These are phyloP conservation scores for Melampsora americana DNA, from an alignment of 1,284 basidiomycete genomes.

Conservation along the genomic window DNA sequence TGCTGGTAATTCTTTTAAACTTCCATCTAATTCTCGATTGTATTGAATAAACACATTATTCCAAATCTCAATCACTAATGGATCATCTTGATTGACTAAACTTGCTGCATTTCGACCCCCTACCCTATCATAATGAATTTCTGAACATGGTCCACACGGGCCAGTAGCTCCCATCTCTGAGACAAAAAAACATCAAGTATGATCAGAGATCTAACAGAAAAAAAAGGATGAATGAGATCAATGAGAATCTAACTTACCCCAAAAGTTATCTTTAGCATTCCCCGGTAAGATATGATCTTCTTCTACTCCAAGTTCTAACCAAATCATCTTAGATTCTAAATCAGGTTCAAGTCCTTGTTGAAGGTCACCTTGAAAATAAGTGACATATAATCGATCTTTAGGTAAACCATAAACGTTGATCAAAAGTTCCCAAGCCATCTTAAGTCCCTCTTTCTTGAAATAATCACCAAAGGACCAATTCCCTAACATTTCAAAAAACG, in stretches of 20 bases:
- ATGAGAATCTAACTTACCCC: conserved; percentile 9
- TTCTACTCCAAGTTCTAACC: conserved; percentile 34
- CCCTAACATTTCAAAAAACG: conserved; percentile 44
- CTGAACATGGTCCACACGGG: conserved; percentile 43
- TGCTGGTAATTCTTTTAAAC: conserved; percentile 30
- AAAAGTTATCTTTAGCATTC: conserved; percentile 44
- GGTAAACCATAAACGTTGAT: conserved; percentile 29
- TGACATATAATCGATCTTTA: conserved; percentile 39
- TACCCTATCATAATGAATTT: conserved; percentile 44
- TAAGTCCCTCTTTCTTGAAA: conserved; percentile 33
- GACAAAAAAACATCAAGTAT: not conserved
- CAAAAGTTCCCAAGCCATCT: conserved; percentile 33
- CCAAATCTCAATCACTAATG: conserved; percentile 41
- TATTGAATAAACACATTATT: conserved; percentile 44
- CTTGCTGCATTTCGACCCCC: conserved; percentile 36
- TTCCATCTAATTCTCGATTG: conserved; percentile 34
- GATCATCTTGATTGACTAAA: conserved; percentile 42
- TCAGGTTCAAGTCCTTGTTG: conserved; percentile 23
- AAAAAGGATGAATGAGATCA: not conserved
- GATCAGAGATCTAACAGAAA: not conserved
- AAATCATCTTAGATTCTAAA: conserved; percentile 38
- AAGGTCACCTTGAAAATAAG: conserved; percentile 40
- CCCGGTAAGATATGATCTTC: conserved; percentile 24
- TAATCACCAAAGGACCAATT: conserved; percentile 45
- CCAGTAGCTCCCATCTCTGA: conserved; percentile 43